Percentiles rank a stretch among this genome's conserved stretches.
Evolutionary conservation across 257 asterid genomes (phyloP).

Genomic region (Capsicum pubescens): DNA sequence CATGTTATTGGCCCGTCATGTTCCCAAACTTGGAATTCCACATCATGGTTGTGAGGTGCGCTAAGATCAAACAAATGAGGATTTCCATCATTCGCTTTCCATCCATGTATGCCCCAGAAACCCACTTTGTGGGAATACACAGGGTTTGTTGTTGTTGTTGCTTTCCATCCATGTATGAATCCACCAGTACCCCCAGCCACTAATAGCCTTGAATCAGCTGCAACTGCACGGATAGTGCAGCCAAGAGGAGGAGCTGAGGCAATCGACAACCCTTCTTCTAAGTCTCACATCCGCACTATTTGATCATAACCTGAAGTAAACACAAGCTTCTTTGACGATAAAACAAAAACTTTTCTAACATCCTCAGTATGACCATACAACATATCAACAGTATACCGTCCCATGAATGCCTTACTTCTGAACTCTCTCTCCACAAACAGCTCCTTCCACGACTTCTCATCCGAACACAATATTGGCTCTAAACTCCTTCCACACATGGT

Average conservation of each 20-base stretch:
- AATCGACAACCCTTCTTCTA: constrained; percentile 84
- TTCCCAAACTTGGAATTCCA: constrained; percentile 83
- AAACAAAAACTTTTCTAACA: constrained; percentile 73
- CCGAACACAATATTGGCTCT: constrained; percentile 48
- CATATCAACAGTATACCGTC: constrained; percentile 71
- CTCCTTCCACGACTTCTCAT: constrained; percentile 85
- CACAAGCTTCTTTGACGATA: constrained; percentile 80
- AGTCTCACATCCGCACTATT: constrained; percentile 88
- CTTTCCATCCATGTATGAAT: constrained; percentile 64
- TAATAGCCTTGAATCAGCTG: constrained; percentile 81
- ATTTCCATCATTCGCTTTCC: constrained; percentile 81
- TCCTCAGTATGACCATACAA: constrained; percentile 92
- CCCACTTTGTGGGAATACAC: too few species aligned
- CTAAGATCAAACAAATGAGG: constrained; percentile 77
- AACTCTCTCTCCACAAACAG: constrained; percentile 88
- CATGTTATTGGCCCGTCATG: constrained; percentile 94
- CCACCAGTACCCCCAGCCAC: constrained; percentile 96
- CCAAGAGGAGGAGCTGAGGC: constrained; percentile 84
- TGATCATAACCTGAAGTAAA: constrained; percentile 96
- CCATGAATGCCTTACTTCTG: constrained; percentile 82
- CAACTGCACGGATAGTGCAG: constrained; percentile 92
- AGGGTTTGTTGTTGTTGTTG: too few species aligned
- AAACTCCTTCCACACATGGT: constrained; percentile 84
- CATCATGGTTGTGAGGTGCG: constrained; percentile 55
- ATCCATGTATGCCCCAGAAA: too few species aligned